Evolutionary conservation across 139 green algal species (phyloP), one percentile per base, ranked within the genome.

Genomic region (Chlamydomonas urium): DNA sequence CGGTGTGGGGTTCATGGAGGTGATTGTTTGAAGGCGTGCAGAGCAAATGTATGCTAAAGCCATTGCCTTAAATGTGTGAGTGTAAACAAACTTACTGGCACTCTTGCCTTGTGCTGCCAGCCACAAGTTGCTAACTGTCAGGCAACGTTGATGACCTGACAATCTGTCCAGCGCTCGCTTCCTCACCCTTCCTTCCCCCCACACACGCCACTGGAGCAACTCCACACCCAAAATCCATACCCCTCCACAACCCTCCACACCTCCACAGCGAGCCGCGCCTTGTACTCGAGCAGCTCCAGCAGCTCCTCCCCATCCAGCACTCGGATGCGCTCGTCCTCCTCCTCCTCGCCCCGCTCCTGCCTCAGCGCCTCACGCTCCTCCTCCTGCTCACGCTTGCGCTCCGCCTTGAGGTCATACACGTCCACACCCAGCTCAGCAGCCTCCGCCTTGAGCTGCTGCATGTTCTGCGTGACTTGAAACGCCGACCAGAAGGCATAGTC

Each of bases 401-500:
- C 37, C 32, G 34, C 45, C 35, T 71, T 71, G 8, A 71, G 36
- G 37, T 71, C 63, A 33, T 33, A 56, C 21, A 71, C 60, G 17
- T 88, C 86, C 14, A 84, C 58, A 2, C 75, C 78, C 28, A 89
- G 60, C 38, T 88, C 76, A 8, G 28, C 29, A 0, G 85, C 79
- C 58, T 88, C 71, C 2, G 57, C 38, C 42, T 53, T 78, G 8
- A 81, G 71, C 24, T 17, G 32, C 60, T 67, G 60, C 32, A 42
- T 42, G 47, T 79, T 79, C 38, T 89, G 70, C n/a, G 75, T 73
- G n/a, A 83, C 88, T 0, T 69, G 47, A 47, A 86, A 82, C 2
- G 92, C 92, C 0, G 83, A 92, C 89, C 89, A 97, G 75, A 97
- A 97, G 0, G 84, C 79, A 71, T 91, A 95, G 21, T 82, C 48